These are phyloP conservation scores for Tolypocladium sp. DNA, from an alignment of 2,329 filamentous ascomycete species.

Conservation along the genomic window DNA sequence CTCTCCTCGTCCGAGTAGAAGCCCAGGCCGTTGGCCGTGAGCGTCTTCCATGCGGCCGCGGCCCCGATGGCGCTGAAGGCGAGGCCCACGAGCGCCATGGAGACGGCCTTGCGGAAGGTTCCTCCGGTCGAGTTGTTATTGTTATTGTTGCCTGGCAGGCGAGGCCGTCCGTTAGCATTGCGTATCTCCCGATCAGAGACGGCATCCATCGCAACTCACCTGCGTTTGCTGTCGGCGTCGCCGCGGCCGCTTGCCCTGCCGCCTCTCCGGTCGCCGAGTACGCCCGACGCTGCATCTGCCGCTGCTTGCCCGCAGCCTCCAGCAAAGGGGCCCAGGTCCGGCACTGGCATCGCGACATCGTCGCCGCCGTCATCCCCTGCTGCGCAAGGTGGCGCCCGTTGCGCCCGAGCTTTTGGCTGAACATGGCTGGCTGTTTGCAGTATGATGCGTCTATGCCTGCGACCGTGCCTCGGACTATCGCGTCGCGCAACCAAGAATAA, in stretches of 20 bases:
- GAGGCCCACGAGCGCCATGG: slow-evolving; percentile 18
- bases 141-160: neutral
- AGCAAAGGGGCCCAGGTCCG: neutral
- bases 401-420: slow-evolving; percentile 14
- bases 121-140: neutral
- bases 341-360: neutral
- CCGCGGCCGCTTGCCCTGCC: neutral
- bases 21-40: slow-evolving; percentile 24
- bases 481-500: neutral
- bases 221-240: neutral
- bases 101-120: slow-evolving; percentile 12
- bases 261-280: neutral
- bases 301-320: too few species aligned
- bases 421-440: slow-evolving; percentile 7
- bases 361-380: neutral
- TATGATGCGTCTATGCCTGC: neutral
- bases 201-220: neutral
- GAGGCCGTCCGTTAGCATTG: neutral
- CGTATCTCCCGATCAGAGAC: too few species aligned
- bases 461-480: neutral
- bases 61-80: slow-evolving; percentile 22
- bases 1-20: slow-evolving; percentile 59
- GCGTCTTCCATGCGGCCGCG: slow-evolving; percentile 23
- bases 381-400: slow-evolving; percentile 14
- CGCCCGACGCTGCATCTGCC: neutral